Evolutionary conservation across 805 yeast species (phyloP), one percentile per base, ranked within the genome.

Genomic region (Lipomyces orientalis): DNA sequence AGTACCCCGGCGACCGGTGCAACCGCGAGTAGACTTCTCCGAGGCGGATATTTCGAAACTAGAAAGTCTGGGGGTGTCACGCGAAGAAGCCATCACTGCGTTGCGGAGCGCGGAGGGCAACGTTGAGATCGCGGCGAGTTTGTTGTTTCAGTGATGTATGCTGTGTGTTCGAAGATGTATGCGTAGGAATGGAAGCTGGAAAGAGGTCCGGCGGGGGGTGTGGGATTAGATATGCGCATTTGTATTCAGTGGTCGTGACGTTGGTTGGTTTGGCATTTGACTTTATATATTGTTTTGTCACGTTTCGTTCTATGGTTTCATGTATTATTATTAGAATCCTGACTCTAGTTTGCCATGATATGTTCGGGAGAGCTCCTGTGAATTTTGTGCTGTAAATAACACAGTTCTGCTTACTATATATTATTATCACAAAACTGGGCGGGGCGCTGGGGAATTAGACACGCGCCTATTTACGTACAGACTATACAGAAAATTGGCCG

Each of bases 81-180:
- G 87, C 71, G 76, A 78, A 1, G 88, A 90, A 71, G 95, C 89
- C 0, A 77, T 87, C 1, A 74, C 78, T 2, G 97, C 97, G 0
- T 79, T 94, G 61, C 79, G 81, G 34, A 84, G 81, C 67, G 85
- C 96, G 1, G 82, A 84, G 34, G 97, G 97, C 8, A 90, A 93
- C 75, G 86, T 90, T 0, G 98, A 94, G 62, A 71, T 88, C 69
- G 98, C 98, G 0, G 98, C 97, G 0, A 87, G 96, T 0, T 74
- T 90, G 25, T 60, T 73, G 58, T 70, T 73, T 58, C 70, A 68
- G 61, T 65, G 54, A 54, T 12, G 33, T 9, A 29, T 10, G 56
- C 7, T 16, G 49, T 43, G 49, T 43, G 49, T n/a, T n/a, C 49
- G 49, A 37, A 51, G 25, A 51, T 54, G n/a, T 14, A 10, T 12